Evolutionary conservation across 345 rosid genomes (phyloP).

Genomic region (Turnera subulata): DNA sequence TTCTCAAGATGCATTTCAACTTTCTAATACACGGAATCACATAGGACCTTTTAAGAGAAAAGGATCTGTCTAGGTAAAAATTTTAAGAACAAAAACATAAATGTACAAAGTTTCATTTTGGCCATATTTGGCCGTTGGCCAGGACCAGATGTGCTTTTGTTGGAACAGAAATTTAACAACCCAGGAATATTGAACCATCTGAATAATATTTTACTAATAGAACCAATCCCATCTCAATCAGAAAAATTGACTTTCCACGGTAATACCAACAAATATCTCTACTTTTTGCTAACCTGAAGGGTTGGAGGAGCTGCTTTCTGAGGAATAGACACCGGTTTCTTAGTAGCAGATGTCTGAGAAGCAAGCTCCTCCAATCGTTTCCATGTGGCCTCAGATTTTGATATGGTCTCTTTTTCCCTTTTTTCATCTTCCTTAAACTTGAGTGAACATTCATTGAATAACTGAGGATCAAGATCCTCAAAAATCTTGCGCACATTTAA

Average conservation of each 20-base stretch:
- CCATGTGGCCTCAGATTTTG: slow-evolving; percentile 20
- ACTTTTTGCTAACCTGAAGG: slow-evolving; percentile 16
- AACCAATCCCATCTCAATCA: slow-evolving; percentile 15
- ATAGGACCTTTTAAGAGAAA: neutral
- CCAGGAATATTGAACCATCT: slow-evolving; percentile 7
- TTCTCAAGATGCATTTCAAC: too few relatives aligned
- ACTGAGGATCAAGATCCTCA: slow-evolving; percentile 22
- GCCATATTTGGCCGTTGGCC: too few relatives aligned
- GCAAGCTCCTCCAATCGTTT: slow-evolving; percentile 19
- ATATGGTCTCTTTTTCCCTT: slow-evolving; percentile 14
- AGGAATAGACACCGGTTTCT: neutral
- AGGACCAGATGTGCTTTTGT: neutral
- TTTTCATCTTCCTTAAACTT: slow-evolving; percentile 18
- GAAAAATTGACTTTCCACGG: neutral
- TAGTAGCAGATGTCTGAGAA: slow-evolving; percentile 5
- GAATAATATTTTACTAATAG: neutral
- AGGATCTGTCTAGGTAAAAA: neutral
- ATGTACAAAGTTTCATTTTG: slow-evolving; percentile 15
- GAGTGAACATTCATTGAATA: slow-evolving; percentile 18
- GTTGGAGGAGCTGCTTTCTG: neutral
- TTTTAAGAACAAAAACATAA: slow-evolving; percentile 6
- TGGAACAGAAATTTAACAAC: neutral
- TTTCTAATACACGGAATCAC: neutral
- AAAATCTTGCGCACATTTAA: slow-evolving; percentile 27
- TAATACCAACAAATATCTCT: slow-evolving; percentile 11